Evolutionary conservation across 208 protist genomes (phyloP).

Genomic region (Acanthamoeba healyi): DNA sequence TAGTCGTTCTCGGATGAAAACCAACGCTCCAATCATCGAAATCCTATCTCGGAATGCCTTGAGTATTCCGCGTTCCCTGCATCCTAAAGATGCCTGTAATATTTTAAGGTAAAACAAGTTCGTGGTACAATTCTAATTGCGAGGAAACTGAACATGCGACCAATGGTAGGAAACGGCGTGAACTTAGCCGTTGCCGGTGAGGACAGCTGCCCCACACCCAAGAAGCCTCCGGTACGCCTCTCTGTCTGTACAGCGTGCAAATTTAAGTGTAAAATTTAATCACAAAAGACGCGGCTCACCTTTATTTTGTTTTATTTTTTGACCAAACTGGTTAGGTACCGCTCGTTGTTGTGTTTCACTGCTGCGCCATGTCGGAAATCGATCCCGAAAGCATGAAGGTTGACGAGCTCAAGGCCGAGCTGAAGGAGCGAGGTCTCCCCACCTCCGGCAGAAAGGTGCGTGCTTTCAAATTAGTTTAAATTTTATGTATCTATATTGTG

Average conservation of each 20-base stretch:
- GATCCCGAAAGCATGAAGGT: conserved; percentile 69
- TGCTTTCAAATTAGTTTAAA: not conserved
- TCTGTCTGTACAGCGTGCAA: too few relatives aligned
- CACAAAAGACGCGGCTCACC: too few relatives aligned
- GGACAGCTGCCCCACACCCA: too few relatives aligned
- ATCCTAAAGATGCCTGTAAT: too few relatives aligned
- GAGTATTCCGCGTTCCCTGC: too few relatives aligned
- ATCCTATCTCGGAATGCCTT: too few relatives aligned
- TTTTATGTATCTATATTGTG: not conserved
- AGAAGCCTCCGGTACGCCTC: too few relatives aligned
- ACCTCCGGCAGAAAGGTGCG: conserved; percentile 52
- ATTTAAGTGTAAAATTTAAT: too few relatives aligned
- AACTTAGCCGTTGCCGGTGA: too few relatives aligned
- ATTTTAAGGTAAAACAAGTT: not conserved
- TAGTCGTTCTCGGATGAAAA: not conserved
- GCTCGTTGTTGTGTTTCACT: too few relatives aligned
- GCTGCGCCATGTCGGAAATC: not conserved
- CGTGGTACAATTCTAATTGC: not conserved
- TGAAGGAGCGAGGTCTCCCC: conserved; percentile 46
- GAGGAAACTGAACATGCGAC: not conserved
- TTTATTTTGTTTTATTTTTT: too few relatives aligned
- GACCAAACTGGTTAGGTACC: too few relatives aligned
- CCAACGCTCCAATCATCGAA: not conserved
- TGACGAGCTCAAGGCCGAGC: conserved; percentile 71
- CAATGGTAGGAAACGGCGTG: not conserved